phyloP scores from a whole-genome alignment of 352 stramenopile species.

The Phytophthora sp. region DNA sequence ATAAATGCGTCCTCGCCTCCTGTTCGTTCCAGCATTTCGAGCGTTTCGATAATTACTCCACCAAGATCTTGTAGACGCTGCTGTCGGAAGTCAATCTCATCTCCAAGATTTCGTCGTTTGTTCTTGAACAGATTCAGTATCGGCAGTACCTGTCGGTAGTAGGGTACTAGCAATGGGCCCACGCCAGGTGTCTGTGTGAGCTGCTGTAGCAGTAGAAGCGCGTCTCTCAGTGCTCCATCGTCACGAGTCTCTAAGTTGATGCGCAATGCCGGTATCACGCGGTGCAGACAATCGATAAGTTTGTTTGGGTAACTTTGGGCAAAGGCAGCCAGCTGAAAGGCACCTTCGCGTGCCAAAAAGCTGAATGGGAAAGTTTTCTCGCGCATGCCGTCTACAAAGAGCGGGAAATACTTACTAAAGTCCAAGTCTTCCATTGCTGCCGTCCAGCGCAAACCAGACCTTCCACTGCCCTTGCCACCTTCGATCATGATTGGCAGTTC shows the following conservation, averaged over 20 bases:
- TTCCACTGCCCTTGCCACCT: constrained; percentile 47
- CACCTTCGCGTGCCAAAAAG: constrained; percentile 83
- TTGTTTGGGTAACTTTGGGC: constrained; percentile 63
- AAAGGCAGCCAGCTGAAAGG: constrained; percentile 83
- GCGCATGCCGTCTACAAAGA: constrained; percentile 92
- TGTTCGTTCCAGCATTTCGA: constrained; percentile 86
- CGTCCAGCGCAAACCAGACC: constrained; percentile 57
- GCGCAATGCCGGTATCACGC: constrained; percentile 70
- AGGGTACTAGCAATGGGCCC: constrained; percentile 87
- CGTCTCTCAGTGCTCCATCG: constrained; percentile 53
- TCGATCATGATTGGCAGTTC: constrained; percentile 78
- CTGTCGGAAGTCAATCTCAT: constrained; percentile 93
- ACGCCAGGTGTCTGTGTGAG: constrained; percentile 64
- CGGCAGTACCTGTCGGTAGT: constrained; percentile 92
- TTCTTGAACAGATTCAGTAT: constrained; percentile 92
- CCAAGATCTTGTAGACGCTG: constrained; percentile 78
- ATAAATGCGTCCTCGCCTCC: constrained; percentile 91
- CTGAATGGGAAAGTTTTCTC: constrained; percentile 76
- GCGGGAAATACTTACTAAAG: constrained; percentile 87
- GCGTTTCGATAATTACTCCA: constrained; percentile 87
- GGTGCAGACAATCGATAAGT: constrained; percentile 71
- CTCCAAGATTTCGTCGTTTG: constrained; percentile 90
- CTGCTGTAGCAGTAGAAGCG: constrained; percentile 63
- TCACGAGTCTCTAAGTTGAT: constrained; percentile 77
- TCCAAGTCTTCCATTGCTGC: constrained; percentile 71